Percentiles rank a stretch among this genome's conserved stretches.
These are phyloP conservation scores for Aspergillus sp. DNA, from an alignment of 2,329 filamentous ascomycete genomes.

Conservation along the genomic window DNA sequence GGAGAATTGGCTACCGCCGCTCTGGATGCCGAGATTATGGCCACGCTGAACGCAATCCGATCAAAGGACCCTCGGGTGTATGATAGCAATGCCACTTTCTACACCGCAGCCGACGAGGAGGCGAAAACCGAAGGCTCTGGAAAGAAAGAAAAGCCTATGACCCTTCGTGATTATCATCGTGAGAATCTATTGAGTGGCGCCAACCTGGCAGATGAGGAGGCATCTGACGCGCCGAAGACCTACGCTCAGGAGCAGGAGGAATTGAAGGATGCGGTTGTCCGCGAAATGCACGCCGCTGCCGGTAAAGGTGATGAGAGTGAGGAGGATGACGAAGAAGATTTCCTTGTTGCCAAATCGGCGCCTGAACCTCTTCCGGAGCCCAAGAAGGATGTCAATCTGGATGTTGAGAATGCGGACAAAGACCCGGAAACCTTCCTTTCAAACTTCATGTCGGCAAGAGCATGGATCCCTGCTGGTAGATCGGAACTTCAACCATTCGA, in stretches of 20 bases:
- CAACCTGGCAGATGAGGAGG: constrained; percentile 57
- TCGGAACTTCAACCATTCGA: constrained; percentile 79
- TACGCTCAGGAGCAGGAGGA: constrained; percentile 88
- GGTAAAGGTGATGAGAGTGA: constrained; percentile 52
- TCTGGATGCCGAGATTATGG: constrained; percentile 83
- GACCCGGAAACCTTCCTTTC: constrained; percentile 92
- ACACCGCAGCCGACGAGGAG: constrained; percentile 64
- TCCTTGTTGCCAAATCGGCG: constrained; percentile 72
- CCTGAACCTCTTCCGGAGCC: constrained; percentile 30
- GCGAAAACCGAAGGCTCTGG: constrained; percentile 37
- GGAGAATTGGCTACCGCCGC: constrained; percentile 83
- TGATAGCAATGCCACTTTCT: constrained; percentile 78
- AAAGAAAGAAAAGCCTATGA: constrained; percentile 81
- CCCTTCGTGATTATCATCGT: constrained; percentile 85
- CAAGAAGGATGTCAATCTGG: constrained; percentile 58
- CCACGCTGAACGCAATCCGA: constrained; percentile 82
- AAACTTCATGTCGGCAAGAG: constrained; percentile 89
- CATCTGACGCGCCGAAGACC: constrained; percentile 59
- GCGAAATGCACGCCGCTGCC: constrained; percentile 72
- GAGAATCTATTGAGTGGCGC: constrained; percentile 80
- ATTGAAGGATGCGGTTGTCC: constrained; percentile 74
- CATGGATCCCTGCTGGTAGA: constrained; percentile 74
- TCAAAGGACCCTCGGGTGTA: constrained; percentile 91
- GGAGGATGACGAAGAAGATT: constrained; percentile 66
- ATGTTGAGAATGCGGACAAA: constrained; percentile 76